Conservation (phyloP, 768 basidiomycete species). For the Hortiboletus campestris region DNA sequence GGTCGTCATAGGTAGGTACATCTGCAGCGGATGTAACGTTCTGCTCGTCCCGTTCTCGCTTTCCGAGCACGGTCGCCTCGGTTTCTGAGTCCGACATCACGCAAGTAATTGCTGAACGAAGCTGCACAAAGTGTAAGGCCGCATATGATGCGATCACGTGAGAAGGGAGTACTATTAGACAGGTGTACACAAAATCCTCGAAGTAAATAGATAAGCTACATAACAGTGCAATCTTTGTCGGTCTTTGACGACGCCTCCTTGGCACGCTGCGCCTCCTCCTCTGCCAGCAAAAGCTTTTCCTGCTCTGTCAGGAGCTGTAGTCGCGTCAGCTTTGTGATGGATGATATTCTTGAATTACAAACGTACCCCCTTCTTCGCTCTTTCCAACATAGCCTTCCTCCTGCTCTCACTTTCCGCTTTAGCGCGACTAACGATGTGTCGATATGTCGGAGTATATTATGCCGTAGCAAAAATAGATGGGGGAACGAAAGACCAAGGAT, state of each 20-base stretch:
- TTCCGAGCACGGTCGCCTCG: constrained; percentile 59
- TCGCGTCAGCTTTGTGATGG: not conserved
- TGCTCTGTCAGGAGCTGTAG: constrained; percentile 58
- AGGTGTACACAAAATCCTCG: not conserved
- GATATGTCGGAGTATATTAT: constrained; percentile 39
- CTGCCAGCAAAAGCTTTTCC: constrained; percentile 59
- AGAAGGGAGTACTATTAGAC: not conserved
- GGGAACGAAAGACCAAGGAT: constrained; percentile 55
- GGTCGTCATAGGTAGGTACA: constrained; percentile 34
- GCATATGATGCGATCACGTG: constrained; percentile 8
- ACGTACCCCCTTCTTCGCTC: constrained; percentile 75
- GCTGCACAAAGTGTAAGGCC: not conserved
- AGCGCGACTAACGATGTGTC: constrained; percentile 52
- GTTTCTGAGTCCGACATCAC: constrained; percentile 46
- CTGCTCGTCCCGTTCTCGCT: constrained; percentile 48
- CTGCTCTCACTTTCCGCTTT: constrained; percentile 72
- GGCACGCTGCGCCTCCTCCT: constrained; percentile 45
- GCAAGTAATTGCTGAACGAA: not conserved
- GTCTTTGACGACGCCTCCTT: constrained; percentile 25
- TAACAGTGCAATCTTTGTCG: constrained; percentile 53
- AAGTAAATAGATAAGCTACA: constrained; percentile 38
- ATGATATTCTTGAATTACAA: not conserved
- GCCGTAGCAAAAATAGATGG: constrained; percentile 66
- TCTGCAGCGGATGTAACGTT: constrained; percentile 17
- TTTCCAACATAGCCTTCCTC: constrained; percentile 65